Percentiles rank a stretch among this genome's conserved stretches.
phyloP scores from a whole-genome alignment of 768 basidiomycete genomes.

The Tephrocybe rancida region DNA sequence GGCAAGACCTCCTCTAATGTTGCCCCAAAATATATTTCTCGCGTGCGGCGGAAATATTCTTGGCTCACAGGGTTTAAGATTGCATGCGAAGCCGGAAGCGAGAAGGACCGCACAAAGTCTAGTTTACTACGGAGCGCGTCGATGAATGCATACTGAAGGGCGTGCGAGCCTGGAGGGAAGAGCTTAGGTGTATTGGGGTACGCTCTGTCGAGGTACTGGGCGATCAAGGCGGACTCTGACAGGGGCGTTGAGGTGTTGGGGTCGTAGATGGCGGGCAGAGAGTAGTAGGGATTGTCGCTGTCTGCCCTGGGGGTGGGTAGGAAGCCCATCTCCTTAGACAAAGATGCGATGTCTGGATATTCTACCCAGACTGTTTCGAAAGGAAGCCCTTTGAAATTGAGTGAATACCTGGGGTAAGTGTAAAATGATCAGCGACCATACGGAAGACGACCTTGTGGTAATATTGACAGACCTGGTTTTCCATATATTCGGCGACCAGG shows the following conservation, averaged over 20 bases:
- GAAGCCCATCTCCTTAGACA: conserved; percentile 33
- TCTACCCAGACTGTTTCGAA: conserved; percentile 47
- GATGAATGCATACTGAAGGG: conserved; percentile 20
- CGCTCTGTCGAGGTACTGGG: conserved; percentile 44
- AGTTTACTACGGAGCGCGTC: conserved; percentile 16
- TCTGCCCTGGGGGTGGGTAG: conserved; percentile 31
- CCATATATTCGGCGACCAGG: conserved; percentile 41
- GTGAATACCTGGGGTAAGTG: conserved; percentile 21
- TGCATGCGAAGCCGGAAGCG: conserved; percentile 22
- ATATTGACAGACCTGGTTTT: conserved; percentile 33
- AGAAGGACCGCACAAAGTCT: conserved; percentile 13
- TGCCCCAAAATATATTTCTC: conserved; percentile 32
- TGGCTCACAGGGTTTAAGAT: conserved; percentile 35
- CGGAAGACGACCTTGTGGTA: neutral
- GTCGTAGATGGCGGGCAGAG: conserved; percentile 44
- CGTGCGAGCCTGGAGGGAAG: conserved; percentile 21
- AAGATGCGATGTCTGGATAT: conserved; percentile 39
- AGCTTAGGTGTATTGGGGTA: conserved; percentile 36
- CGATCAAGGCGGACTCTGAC: conserved; percentile 44
- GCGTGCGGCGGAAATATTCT: conserved; percentile 40
- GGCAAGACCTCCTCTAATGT: conserved; percentile 38
- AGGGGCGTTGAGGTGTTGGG: conserved; percentile 33
- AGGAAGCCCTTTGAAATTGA: conserved; percentile 35
- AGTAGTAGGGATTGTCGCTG: conserved; percentile 36
- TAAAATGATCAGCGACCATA: neutral